Conservation (phyloP, 495 filamentous ascomycete genomes). For the Achaetomiella virescens region DNA sequence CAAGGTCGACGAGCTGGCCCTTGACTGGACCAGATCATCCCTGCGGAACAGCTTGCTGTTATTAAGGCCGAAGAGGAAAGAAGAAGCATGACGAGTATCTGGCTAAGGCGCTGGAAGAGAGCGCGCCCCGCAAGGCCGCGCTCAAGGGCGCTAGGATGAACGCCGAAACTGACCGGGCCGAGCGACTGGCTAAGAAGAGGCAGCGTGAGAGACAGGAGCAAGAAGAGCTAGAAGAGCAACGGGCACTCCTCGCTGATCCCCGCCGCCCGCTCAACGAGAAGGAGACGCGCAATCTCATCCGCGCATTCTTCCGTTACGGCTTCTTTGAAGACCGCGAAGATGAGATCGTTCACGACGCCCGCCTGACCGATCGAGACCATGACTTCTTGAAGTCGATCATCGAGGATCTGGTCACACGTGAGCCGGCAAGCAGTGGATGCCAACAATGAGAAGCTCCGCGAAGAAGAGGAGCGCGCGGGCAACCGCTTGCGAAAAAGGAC, state of each 20-base stretch:
- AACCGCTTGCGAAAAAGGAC: conserved; percentile 88
- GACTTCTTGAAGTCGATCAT: conserved; percentile 64
- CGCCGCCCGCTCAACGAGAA: conserved; percentile 80
- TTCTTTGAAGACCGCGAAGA: conserved; percentile 78
- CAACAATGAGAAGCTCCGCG: conserved; percentile 60
- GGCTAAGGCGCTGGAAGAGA: conserved; percentile 74
- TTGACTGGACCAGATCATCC: conserved; percentile 95
- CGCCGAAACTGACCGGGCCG: conserved; percentile 66
- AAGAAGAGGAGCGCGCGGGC: conserved; percentile 65
- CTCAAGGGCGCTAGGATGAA: conserved; percentile 50
- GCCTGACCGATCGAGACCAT: conserved; percentile 70
- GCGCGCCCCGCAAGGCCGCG: conserved; percentile 71
- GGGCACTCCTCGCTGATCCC: conserved; percentile 63
- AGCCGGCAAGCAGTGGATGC: conserved; percentile 64
- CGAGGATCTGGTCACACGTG: conserved; percentile 41
- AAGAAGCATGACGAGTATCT: conserved; percentile 79
- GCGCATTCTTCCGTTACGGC: conserved; percentile 81
- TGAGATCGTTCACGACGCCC: conserved; percentile 78
- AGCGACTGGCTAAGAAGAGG: conserved; percentile 87
- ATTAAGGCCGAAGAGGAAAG: conserved; percentile 85
- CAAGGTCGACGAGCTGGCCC: conserved; percentile 76
- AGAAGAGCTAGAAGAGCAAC: conserved; percentile 53
- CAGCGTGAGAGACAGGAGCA: conserved; percentile 67
- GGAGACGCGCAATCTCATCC: conserved; percentile 83
- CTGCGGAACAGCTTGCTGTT: conserved; percentile 78